Conservation (phyloP, 495 filamentous ascomycete species). For the Evansstolkia leycettana region DNA sequence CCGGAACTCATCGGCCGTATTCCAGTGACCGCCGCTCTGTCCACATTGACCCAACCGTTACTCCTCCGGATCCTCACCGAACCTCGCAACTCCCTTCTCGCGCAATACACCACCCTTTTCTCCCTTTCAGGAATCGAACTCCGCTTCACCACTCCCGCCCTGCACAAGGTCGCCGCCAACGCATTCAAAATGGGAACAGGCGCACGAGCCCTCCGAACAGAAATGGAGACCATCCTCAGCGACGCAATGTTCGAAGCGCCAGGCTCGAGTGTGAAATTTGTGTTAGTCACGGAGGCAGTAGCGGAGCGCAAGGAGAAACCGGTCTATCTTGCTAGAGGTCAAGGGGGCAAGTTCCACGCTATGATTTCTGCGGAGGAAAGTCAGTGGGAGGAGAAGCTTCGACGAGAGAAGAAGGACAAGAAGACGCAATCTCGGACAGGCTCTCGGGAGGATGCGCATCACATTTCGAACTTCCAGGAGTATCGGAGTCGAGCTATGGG, state of each 20-base stretch:
- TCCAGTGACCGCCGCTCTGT: constrained; percentile 74
- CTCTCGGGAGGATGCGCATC: constrained; percentile 9
- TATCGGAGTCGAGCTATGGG: constrained; percentile 28
- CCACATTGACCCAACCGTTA: constrained; percentile 63
- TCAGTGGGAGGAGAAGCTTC: constrained; percentile 40
- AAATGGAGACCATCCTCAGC: constrained; percentile 74
- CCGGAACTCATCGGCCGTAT: constrained; percentile 89
- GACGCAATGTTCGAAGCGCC: constrained; percentile 92
- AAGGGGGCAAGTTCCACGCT: constrained; percentile 44
- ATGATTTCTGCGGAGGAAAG: constrained; percentile 52
- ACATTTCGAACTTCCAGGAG: constrained; percentile 40
- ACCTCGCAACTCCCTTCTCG: constrained; percentile 73
- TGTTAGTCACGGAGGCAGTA: constrained; percentile 66
- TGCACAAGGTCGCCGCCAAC: constrained; percentile 65
- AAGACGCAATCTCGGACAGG: constrained; percentile 4
- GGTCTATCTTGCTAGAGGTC: constrained; percentile 49
- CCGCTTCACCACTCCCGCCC: constrained; percentile 65
- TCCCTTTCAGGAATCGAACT: constrained; percentile 72
- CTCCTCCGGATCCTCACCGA: constrained; percentile 84
- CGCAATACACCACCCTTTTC: constrained; percentile 79
- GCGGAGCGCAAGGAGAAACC: constrained; percentile 51
- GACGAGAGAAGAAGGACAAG: constrained; percentile 19
- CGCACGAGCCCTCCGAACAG: constrained; percentile 74
- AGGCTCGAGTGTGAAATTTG: constrained; percentile 52
- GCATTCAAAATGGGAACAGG: constrained; percentile 73